phyloP scores from a whole-genome alignment of 2,329 filamentous ascomycete species.

The Neoarthrinium moseri region DNA sequence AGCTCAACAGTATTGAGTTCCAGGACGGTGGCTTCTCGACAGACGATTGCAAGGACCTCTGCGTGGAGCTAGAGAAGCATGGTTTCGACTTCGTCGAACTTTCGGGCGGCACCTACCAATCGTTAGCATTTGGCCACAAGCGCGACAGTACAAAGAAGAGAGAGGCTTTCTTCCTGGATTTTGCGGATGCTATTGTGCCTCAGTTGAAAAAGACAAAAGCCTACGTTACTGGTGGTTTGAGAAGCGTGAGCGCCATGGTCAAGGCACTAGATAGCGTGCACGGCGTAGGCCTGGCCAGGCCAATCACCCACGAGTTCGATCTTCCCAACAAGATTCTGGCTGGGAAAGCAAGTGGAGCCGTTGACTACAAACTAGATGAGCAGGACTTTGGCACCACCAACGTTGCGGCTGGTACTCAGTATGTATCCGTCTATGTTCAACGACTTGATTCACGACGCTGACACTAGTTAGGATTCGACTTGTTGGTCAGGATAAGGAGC shows the following conservation, averaged over 20 bases:
- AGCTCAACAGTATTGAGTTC: constrained; percentile 58
- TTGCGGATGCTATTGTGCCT: constrained; percentile 52
- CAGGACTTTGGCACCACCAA: constrained; percentile 44
- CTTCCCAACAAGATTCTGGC: constrained; percentile 29
- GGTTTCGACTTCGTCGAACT: constrained; percentile 68
- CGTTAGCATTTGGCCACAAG: constrained; percentile 39
- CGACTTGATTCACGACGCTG: too few relatives aligned
- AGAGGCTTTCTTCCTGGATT: constrained; percentile 69
- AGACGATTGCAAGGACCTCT: constrained; percentile 35
- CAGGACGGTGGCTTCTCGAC: constrained; percentile 34
- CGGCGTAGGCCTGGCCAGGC: constrained; percentile 55
- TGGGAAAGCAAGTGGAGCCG: constrained; percentile 44
- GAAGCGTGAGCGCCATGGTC: constrained; percentile 55
- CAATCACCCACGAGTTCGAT: constrained; percentile 30
- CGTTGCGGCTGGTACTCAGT: constrained; percentile 31
- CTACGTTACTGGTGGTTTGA: constrained; percentile 60
- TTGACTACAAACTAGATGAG: constrained; percentile 45
- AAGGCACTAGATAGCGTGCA: constrained; percentile 56
- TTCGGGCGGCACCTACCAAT: constrained; percentile 60
- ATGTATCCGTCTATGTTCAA: constrained; percentile 11
- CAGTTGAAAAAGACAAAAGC: constrained; percentile 48
- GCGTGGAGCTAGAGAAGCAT: constrained; percentile 52
- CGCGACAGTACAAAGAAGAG: constrained; percentile 47
- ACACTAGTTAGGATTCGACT: constrained; percentile 25
- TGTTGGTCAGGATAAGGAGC: constrained; percentile 29